Base-by-base conservation (phyloP, 78 protist genomes). In the Isochrysis galbana region DNA sequence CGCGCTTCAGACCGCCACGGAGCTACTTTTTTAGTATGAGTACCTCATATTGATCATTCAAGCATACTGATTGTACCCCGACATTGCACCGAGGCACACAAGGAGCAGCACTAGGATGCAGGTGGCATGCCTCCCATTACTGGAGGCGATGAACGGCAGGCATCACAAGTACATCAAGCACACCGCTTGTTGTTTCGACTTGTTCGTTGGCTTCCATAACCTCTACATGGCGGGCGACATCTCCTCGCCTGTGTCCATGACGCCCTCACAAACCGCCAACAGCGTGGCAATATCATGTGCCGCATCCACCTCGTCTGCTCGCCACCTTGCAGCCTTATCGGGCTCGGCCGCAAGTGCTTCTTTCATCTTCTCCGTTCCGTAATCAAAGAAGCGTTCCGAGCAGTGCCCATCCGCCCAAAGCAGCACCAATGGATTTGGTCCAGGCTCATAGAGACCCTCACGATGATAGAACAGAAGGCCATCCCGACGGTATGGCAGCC, bases 371-470 rank as follows among this genome's bases (percentile, higher is more conserved):
- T 1, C 86, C 34, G 86, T 39, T 42, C 47, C 86, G 46, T 77
- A 77, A n/a, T 77, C 47, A 46, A 39, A 77, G n/a, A 77, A 77
- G 47, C 86, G 86, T 46, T 42, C 21, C 47, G 86, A 77, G 86
- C 86, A 77, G 32, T 1, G 19, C 46, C 47, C 44, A 46, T 77
- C 86, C n/a, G 82, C 2, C 86, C 86, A 77, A 46, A 3, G 11
- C n/a, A 77, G 86, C 46, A 39, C 34, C 22, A 77, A 46, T 32
- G 86, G 86, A 25, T 5, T 39, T 32, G 46, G 26, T 3, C 86
- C 86, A n/a, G n/a, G 23, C 86, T 77, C 86, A 46, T 77, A 77
- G 25, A 39, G 42, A 3, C 23, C 47, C 46, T 77, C 86, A 46
- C n/a, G 21, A 32, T 77, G 86, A 19, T 5, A 2, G n/a, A 77